Evolutionary conservation across 805 yeast genomes (phyloP).

Genomic region (Danielia oregonensis): DNA sequence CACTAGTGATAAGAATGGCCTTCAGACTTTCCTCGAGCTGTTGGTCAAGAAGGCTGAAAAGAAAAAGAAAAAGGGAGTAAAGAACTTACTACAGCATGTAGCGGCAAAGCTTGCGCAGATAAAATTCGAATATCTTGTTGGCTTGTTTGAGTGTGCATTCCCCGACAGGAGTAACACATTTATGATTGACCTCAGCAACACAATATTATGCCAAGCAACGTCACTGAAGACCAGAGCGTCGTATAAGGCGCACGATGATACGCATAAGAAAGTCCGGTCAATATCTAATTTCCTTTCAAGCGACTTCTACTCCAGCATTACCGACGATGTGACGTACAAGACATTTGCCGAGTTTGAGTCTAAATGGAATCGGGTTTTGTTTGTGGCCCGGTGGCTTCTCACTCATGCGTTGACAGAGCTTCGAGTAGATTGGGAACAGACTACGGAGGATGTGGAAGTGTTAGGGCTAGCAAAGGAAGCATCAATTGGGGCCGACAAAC

Average conservation of each 20-base stretch:
- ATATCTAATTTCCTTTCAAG: constrained; percentile 1
- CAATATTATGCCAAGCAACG: neutral
- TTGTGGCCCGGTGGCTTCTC: constrained; percentile 22
- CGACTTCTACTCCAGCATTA: constrained; percentile 4
- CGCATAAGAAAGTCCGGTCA: neutral
- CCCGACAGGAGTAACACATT: neutral
- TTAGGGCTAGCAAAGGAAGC: neutral
- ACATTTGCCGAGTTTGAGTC: constrained; percentile 17
- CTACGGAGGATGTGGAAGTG: neutral
- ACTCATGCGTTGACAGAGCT: neutral
- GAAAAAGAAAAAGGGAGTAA: neutral
- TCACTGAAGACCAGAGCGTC: neutral
- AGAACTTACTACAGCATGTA: constrained; percentile 10
- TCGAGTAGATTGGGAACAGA: neutral
- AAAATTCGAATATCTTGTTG: constrained; percentile 9
- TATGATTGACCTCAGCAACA: neutral
- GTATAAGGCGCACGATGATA: neutral
- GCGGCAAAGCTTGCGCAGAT: constrained; percentile 9
- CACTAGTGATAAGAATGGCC: too few species aligned
- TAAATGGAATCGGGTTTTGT: constrained; percentile 24
- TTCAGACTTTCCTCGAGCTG: too few species aligned
- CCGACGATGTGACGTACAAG: constrained; percentile 6
- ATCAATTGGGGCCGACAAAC: constrained; percentile 2
- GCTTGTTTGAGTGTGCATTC: constrained; percentile 7
- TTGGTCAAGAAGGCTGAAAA: too few species aligned